phyloP scores from a whole-genome alignment of 495 filamentous ascomycete genomes.

The Aspergillus wentii region DNA sequence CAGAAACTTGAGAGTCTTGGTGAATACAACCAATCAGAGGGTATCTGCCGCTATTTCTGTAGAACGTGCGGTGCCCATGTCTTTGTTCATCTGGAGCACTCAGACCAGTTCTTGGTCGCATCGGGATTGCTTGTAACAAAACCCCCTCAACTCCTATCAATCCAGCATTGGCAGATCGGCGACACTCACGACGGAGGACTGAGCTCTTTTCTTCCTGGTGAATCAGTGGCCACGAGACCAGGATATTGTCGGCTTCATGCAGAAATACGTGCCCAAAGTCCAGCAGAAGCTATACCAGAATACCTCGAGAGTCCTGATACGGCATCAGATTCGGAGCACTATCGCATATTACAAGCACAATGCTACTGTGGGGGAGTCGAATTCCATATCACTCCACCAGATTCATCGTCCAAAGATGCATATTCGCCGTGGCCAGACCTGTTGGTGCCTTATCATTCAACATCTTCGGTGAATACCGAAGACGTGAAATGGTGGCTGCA shows the following conservation, averaged over 20 bases:
- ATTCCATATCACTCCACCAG: conserved; percentile 40
- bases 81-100: conserved; percentile 32
- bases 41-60: conserved; percentile 61
- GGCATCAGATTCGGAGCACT: too few species aligned
- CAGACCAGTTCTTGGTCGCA: conserved; percentile 36
- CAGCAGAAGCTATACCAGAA: too few species aligned
- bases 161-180: conserved; percentile 41
- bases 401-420: conserved; percentile 29
- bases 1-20: conserved; percentile 32
- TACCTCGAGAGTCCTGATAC: too few species aligned
- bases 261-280: conserved; percentile 9
- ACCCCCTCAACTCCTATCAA: conserved; percentile 28
- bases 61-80: conserved; percentile 62
- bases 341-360: conserved; percentile 25
- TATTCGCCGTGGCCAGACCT: conserved; percentile 51
- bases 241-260: conserved; percentile 16
- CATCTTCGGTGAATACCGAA: conserved; percentile 29
- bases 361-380: conserved; percentile 41
- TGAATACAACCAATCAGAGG: conserved; percentile 42
- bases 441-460: conserved; percentile 42
- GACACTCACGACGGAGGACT: conserved; percentile 58
- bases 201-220: conserved; percentile 39
- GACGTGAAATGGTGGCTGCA: conserved; percentile 53
- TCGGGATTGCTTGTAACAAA: conserved; percentile 34
- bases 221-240: conserved; percentile 5